Base-by-base conservation (phyloP, 2,329 filamentous ascomycete genomes). In the Colletotrichum acutatum region DNA sequence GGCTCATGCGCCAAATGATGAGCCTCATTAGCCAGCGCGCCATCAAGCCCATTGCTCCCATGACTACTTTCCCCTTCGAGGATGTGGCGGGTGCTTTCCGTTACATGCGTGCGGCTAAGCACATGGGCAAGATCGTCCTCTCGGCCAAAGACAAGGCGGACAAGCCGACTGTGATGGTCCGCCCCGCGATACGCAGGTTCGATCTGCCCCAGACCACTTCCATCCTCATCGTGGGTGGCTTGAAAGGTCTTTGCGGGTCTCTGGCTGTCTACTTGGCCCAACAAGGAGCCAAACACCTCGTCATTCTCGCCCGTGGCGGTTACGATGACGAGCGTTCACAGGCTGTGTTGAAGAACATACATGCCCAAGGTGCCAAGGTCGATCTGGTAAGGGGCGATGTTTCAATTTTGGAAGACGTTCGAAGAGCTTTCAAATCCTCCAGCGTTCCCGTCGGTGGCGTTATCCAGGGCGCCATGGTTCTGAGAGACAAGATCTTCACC, bases 101-200 rank as follows among this genome's bases (percentile, higher is more conserved):
- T 0, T 80, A 82, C 57, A 82, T 88, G 82, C 83, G 87, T 64
- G 78, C 77, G 2, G 85, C 84, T 0, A 78, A 76, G 49, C 85
- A 87, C 74, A 83, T 84, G 42, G 86, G 85, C 0, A 86, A 86
- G 66, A 82, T 87, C 19, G 80, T 87, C 14, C 16, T 71, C 19
- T 59, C 68, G 0, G 62, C 16, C 9, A 16, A 1, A 49, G 22
- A 26, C 46, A 16, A 34, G 2, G 34, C 14, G 14, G 34, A 37
- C 34, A 14, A 37, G 34, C 34, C 34, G 5, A 37, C 34, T 37
- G 34, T 37, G 34, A 37, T 37, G 34, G 34, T n/a, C 26, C 26
- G 22, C 54, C 28, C 26, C 5, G n/a, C 28, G 6, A 42, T 16
- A n/a, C 26, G 58, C 2, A 66, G 61, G 11, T 70, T 22, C 67